Evolutionary conservation across 2,329 filamentous ascomycete genomes (phyloP).

Genomic region (Ophiostoma triangulosporum): DNA sequence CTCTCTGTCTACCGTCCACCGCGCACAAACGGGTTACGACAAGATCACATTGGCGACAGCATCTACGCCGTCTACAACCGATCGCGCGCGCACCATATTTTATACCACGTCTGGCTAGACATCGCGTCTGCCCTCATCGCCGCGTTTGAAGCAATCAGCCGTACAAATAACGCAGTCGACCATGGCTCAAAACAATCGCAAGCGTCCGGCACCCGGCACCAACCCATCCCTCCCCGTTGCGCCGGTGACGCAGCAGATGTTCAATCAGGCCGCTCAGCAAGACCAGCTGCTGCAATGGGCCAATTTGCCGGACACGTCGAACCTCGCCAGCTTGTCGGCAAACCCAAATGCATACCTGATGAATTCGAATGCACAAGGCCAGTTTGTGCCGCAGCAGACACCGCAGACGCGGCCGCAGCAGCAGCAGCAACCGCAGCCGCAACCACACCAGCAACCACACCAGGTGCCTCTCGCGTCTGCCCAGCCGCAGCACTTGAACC

Average conservation of each 20-base stretch:
- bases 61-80: not conserved
- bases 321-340: constrained; percentile 24
- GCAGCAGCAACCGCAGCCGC: constrained; percentile 2
- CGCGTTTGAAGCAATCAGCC: too few relatives aligned
- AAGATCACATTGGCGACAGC: not conserved
- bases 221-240: constrained; percentile 46
- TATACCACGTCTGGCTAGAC: not conserved
- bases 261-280: constrained; percentile 24
- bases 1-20: not conserved
- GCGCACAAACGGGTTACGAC: not conserved
- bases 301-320: constrained; percentile 22
- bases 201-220: constrained; percentile 61
- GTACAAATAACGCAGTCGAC: not conserved
- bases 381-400: constrained; percentile 17
- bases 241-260: constrained; percentile 35
- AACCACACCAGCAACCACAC: not conserved
- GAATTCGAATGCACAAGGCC: constrained; percentile 17
- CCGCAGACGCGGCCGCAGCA: not conserved
- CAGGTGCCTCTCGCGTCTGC: not conserved
- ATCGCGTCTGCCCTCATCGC: not conserved
- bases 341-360: constrained; percentile 26
- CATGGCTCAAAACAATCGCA: constrained; percentile 46
- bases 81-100: not conserved
- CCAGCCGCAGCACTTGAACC: constrained; percentile 10
- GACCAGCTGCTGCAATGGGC: constrained; percentile 36